These are phyloP conservation scores for Colletotrichum incanum DNA, from an alignment of 2,329 filamentous ascomycete species.

Conservation along the genomic window DNA sequence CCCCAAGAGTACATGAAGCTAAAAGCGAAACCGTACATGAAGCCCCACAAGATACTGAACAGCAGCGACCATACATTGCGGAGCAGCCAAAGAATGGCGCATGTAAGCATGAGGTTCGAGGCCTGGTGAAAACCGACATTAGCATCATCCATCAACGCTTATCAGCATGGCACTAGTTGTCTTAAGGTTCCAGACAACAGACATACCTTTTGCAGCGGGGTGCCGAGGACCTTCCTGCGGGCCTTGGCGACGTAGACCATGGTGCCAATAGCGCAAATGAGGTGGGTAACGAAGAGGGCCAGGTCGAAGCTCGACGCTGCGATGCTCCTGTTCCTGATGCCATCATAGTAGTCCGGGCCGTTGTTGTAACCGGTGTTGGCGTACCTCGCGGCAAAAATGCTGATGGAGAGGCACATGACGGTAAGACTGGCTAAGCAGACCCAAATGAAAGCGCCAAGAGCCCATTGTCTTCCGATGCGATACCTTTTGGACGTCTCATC, in stretches of 20 bases:
- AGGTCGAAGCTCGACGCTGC: not conserved
- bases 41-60: not conserved
- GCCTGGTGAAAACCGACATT: not conserved
- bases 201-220: slow-evolving; percentile 28
- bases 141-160: not conserved
- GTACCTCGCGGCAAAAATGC: not conserved
- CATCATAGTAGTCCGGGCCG: not conserved
- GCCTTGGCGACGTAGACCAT: slow-evolving; percentile 26
- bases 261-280: slow-evolving; percentile 16
- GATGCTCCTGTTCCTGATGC: not conserved
- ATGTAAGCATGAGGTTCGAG: not conserved
- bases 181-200: not conserved
- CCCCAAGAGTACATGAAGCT: slow-evolving; percentile 3
- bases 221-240: slow-evolving; percentile 25
- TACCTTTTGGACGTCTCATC: not conserved
- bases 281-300: not conserved
- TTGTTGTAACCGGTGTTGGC: not conserved
- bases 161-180: not conserved
- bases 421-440: slow-evolving; percentile 23
- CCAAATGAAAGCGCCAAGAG: slow-evolving; percentile 20
- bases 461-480: not conserved
- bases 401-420: slow-evolving; percentile 21
- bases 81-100: not conserved
- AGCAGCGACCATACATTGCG: not conserved
- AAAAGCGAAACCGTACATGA: too few relatives aligned